Evolutionary conservation across 495 filamentous ascomycete genomes (phyloP).

Genomic region (Penicillium taxi): DNA sequence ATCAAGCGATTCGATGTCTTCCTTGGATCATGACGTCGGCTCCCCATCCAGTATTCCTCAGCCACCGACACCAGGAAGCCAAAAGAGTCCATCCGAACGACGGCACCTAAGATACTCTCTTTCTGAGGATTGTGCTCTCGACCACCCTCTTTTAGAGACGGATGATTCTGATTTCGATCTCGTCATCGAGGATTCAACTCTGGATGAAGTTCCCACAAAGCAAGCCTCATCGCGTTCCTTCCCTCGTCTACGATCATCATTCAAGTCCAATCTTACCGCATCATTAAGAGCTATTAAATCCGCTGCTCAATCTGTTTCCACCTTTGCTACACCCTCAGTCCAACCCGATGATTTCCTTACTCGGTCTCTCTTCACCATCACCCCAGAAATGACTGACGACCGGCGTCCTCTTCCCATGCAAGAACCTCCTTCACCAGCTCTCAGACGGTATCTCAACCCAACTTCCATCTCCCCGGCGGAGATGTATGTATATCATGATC

Average conservation of each 20-base stretch:
- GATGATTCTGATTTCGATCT: conserved; percentile 21
- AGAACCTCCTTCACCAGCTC: conserved; percentile 72
- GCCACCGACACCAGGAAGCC: conserved; percentile 30
- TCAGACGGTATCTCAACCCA: conserved; percentile 89
- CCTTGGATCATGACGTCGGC: conserved; percentile 47
- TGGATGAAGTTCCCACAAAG: conserved; percentile 16
- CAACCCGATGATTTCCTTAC: conserved; percentile 86
- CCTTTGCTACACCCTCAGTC: conserved; percentile 61
- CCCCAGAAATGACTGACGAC: conserved; percentile 81
- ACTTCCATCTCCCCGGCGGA: conserved; percentile 60
- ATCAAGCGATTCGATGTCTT: conserved; percentile 56
- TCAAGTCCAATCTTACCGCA: conserved; percentile 92
- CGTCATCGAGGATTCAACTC: conserved; percentile 11
- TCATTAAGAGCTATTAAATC: conserved; percentile 80
- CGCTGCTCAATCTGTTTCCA: conserved; percentile 76
- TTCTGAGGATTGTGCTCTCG: conserved; percentile 44
- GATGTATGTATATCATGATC: conserved; percentile 49
- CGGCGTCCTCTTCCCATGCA: conserved; percentile 69
- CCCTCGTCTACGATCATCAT: conserved; percentile 45
- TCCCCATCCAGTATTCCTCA: conserved; percentile 36
- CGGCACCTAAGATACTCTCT: conserved; percentile 35
- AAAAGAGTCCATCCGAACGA: conserved; percentile 34
- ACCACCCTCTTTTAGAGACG: conserved; percentile 49
- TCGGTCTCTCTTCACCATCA: conserved; percentile 68
- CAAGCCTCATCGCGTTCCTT: conserved; percentile 23